Conservation (phyloP, 768 basidiomycete genomes). For the Termitomyces sp. region DNA sequence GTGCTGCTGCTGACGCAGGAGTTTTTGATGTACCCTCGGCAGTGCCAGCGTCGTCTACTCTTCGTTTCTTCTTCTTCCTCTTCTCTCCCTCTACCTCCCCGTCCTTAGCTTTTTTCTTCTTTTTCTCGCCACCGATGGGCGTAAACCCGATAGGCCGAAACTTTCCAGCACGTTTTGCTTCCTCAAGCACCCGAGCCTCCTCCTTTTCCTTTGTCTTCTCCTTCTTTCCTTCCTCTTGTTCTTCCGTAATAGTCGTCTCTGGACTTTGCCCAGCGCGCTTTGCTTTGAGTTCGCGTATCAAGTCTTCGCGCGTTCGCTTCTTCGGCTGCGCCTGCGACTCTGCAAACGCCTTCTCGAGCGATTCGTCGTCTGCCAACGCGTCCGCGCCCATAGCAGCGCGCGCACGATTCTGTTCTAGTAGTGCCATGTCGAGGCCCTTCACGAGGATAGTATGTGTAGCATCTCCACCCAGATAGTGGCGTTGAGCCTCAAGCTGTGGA, state of each 20-base stretch:
- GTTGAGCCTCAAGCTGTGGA: slow-evolving; percentile 65
- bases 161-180: slow-evolving; percentile 46
- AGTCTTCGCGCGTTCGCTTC: slow-evolving; percentile 78
- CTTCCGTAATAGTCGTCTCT: neutral
- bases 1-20: neutral
- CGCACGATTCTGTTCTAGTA: slow-evolving; percentile 82
- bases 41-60: neutral
- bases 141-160: slow-evolving; percentile 67
- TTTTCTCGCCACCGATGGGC: slow-evolving; percentile 44
- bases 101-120: slow-evolving; percentile 47
- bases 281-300: slow-evolving; percentile 69
- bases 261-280: slow-evolving; percentile 35
- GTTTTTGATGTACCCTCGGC: slow-evolving; percentile 14
- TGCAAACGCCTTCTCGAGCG: slow-evolving; percentile 70
- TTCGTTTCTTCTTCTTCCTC: slow-evolving; percentile 56
- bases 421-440: slow-evolving; percentile 84
- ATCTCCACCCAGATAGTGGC: slow-evolving; percentile 81
- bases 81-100: slow-evolving; percentile 33
- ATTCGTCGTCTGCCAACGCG: slow-evolving; percentile 71
- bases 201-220: slow-evolving; percentile 22
- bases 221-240: slow-evolving; percentile 20
- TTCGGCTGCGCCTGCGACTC: slow-evolving; percentile 25
- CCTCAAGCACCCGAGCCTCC: slow-evolving; percentile 31
- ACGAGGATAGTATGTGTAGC: slow-evolving; percentile 82
- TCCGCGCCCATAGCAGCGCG: slow-evolving; percentile 35